Conservation (phyloP, 2,329 filamentous ascomycete genomes). For the Gyromitra esculenta region DNA sequence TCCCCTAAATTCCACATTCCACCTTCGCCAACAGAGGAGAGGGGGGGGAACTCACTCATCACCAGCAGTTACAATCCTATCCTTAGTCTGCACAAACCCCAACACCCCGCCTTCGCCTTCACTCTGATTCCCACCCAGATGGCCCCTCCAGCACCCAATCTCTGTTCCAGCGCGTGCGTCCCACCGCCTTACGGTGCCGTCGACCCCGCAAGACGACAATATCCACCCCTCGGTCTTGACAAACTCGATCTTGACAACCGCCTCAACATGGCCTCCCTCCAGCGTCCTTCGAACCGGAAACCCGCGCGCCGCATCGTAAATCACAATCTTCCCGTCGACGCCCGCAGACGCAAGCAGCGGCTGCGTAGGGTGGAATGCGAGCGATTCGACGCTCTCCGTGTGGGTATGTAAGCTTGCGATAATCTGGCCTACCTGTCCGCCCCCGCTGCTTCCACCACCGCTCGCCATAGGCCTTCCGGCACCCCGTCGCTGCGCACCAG, state of each 20-base stretch:
- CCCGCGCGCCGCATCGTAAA: slow-evolving; percentile 86
- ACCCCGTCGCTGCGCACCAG: slow-evolving; percentile 55
- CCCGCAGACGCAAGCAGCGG: slow-evolving; percentile 72
- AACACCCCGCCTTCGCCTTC: slow-evolving; percentile 85
- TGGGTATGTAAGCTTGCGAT: slow-evolving; percentile 85
- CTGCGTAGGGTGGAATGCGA: slow-evolving; percentile 69
- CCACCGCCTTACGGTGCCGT: slow-evolving; percentile 90
- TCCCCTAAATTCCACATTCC: neutral
- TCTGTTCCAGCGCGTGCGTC: slow-evolving; percentile 77
- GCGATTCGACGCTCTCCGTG: slow-evolving; percentile 79
- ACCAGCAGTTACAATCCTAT: slow-evolving; percentile 83
- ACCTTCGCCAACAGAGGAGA: neutral
- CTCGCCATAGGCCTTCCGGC: slow-evolving; percentile 54
- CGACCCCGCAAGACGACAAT: slow-evolving; percentile 88
- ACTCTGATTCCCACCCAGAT: slow-evolving; percentile 64
- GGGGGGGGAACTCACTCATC: slow-evolving; percentile 71
- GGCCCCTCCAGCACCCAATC: slow-evolving; percentile 88
- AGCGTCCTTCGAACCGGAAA: slow-evolving; percentile 89
- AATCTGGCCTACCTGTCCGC: slow-evolving; percentile 72
- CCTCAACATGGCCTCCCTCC: slow-evolving; percentile 82
- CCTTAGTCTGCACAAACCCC: slow-evolving; percentile 87
- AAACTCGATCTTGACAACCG: slow-evolving; percentile 93
- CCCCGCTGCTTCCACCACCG: slow-evolving; percentile 58
- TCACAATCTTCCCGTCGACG: slow-evolving; percentile 79
- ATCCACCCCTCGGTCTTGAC: slow-evolving; percentile 73